These are phyloP conservation scores for Candida bentonensis DNA, from an alignment of 805 yeast species.

Conservation along the genomic window DNA sequence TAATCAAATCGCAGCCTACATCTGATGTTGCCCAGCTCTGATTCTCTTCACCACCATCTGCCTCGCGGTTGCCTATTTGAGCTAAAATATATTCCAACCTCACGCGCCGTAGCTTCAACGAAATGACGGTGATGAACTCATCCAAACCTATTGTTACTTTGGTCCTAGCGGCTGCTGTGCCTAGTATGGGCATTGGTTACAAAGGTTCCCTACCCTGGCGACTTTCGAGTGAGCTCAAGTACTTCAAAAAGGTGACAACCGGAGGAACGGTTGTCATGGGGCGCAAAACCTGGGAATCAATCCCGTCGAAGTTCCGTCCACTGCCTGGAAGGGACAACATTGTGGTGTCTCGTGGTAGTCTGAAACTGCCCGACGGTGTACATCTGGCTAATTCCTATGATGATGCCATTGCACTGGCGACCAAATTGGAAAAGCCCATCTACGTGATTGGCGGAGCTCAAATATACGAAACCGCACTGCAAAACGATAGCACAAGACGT, in stretches of 20 bases:
- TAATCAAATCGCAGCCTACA: too few relatives aligned
- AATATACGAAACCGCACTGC: slow-evolving; percentile 47
- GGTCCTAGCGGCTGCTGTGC: slow-evolving; percentile 76
- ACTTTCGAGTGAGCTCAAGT: slow-evolving; percentile 69
- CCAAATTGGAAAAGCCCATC: slow-evolving; percentile 31
- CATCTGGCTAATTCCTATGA: slow-evolving; percentile 29
- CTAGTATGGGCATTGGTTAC: slow-evolving; percentile 72
- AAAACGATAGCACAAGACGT: slow-evolving; percentile 32
- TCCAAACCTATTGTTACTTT: slow-evolving; percentile 27
- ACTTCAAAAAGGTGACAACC: slow-evolving; percentile 60
- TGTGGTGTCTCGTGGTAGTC: slow-evolving; percentile 43
- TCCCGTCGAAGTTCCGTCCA: slow-evolving; percentile 75
- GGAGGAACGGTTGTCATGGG: slow-evolving; percentile 74
- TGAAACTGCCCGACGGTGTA: slow-evolving; percentile 16
- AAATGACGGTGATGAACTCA: not conserved
- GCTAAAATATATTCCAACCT: too few relatives aligned
- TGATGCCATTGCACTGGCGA: slow-evolving; percentile 24
- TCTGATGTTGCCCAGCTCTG: too few relatives aligned
- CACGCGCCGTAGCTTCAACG: too few relatives aligned
- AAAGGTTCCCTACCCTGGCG: slow-evolving; percentile 83
- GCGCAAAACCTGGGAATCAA: slow-evolving; percentile 88
- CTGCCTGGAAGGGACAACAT: slow-evolving; percentile 62
- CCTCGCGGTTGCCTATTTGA: too few relatives aligned
- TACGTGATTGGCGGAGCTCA: slow-evolving; percentile 92
- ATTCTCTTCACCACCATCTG: too few relatives aligned